Percentiles rank a stretch among this genome's conserved stretches.
phyloP scores from a whole-genome alignment of 495 filamentous ascomycete species.

The Thermothielavioides terrestris region DNA sequence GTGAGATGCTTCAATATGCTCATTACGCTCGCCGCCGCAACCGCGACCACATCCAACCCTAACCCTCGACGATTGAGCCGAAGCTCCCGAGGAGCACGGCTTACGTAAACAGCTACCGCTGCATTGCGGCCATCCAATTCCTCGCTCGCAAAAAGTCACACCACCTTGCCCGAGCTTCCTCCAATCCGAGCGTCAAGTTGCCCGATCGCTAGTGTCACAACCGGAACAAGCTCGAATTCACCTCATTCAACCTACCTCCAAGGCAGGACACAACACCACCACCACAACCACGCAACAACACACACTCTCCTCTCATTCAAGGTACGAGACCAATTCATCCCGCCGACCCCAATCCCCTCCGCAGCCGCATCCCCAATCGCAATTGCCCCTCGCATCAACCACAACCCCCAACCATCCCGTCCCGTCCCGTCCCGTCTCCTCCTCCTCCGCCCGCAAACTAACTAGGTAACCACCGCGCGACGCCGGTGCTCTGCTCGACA shows the following conservation, averaged over 20 bases:
- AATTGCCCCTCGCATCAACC: background rate
- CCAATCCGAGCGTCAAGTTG: slow-evolving; percentile 10
- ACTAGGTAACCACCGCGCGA: background rate
- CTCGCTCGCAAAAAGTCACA: slow-evolving; percentile 13
- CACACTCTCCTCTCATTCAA: slow-evolving; percentile 6
- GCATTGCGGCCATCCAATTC: slow-evolving; percentile 5
- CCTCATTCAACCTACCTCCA: too few relatives aligned
- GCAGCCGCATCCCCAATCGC: background rate
- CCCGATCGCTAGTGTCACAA: slow-evolving; percentile 8
- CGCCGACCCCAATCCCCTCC: too few relatives aligned
- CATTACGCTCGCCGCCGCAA: too few relatives aligned
- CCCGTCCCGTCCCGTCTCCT: too few relatives aligned
- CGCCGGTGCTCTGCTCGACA: too few relatives aligned
- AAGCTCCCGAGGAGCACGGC: background rate
- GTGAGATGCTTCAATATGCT: too few relatives aligned
- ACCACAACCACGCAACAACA: background rate
- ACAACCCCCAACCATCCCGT: background rate
- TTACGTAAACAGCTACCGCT: background rate
- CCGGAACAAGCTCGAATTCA: slow-evolving; percentile 9
- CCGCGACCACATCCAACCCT: background rate
- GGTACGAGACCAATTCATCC: background rate
- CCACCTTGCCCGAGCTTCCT: slow-evolving; percentile 14
- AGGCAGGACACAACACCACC: too few relatives aligned
- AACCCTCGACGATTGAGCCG: background rate
- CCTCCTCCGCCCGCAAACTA: background rate